phyloP scores from a whole-genome alignment of 2,329 filamentous ascomycete species.

The Neophaeococcomyces aloes region DNA sequence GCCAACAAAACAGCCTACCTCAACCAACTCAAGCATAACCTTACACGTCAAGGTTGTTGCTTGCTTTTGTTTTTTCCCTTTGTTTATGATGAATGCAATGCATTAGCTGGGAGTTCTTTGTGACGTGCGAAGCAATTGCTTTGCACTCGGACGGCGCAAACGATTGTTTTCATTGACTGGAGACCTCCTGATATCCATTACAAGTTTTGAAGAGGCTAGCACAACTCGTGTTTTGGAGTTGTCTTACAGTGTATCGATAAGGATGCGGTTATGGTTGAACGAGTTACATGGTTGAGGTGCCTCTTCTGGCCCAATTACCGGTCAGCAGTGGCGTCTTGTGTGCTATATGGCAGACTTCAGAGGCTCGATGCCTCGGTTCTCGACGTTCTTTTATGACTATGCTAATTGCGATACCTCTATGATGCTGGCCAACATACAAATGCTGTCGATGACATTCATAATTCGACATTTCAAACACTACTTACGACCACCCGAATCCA shows the following conservation, averaged over 20 bases:
- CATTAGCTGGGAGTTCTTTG: slow-evolving; percentile 20
- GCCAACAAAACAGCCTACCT: slow-evolving; percentile 5
- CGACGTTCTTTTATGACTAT: slow-evolving; percentile 4
- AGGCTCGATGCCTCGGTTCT: slow-evolving; percentile 1
- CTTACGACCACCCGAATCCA: neutral
- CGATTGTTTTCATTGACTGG: too few relatives aligned
- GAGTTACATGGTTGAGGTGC: neutral
- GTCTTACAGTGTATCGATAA: slow-evolving; percentile 5
- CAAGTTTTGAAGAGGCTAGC: slow-evolving; percentile 1
- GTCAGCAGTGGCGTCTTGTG: neutral
- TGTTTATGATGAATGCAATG: slow-evolving; percentile 20
- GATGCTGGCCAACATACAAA: slow-evolving; percentile 2
- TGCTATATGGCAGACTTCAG: slow-evolving; percentile 1
- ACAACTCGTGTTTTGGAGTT: slow-evolving; percentile 1
- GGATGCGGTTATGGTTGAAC: neutral
- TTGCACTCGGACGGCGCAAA: slow-evolving; percentile 17
- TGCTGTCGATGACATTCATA: neutral
- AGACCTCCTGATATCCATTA: slow-evolving; percentile 6
- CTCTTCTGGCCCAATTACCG: neutral
- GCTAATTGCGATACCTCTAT: slow-evolving; percentile 6
- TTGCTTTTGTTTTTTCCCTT: slow-evolving; percentile 12
- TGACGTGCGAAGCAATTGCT: slow-evolving; percentile 13
- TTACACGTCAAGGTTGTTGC: neutral
- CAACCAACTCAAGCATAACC: slow-evolving; percentile 8
- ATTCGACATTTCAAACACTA: neutral